These are phyloP conservation scores for Letharia columbiana DNA, from an alignment of 495 filamentous ascomycete genomes.

Conservation along the genomic window DNA sequence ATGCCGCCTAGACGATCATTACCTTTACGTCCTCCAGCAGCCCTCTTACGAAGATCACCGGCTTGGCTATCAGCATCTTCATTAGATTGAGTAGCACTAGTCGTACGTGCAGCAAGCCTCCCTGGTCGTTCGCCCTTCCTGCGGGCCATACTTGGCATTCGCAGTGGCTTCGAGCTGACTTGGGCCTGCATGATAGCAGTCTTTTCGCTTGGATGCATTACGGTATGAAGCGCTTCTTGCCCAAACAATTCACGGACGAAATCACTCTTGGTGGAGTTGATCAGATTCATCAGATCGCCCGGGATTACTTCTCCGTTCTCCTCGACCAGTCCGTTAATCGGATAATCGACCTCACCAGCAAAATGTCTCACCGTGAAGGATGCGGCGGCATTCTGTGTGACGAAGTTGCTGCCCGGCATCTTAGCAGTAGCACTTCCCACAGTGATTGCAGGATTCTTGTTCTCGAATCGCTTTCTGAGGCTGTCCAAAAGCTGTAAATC, in stretches of 20 bases:
- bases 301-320: constrained; percentile 95
- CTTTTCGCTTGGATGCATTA: constrained; percentile 83
- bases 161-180: constrained; percentile 85
- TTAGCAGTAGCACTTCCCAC: constrained; percentile 59
- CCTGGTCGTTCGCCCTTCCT: constrained; percentile 50
- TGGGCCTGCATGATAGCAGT: constrained; percentile 91
- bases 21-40: constrained; percentile 32
- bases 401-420: constrained; percentile 70
- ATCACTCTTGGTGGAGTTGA: constrained; percentile 75
- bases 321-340: constrained; percentile 73
- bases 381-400: constrained; percentile 64
- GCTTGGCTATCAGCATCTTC: constrained; percentile 46
- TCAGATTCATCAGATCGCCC: constrained; percentile 90
- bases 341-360: constrained; percentile 94
- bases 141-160: constrained; percentile 86
- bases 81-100: constrained; percentile 37
- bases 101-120: constrained; percentile 31
- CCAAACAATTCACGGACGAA: constrained; percentile 88
- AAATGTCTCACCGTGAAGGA: constrained; percentile 90
- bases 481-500: constrained; percentile 87
- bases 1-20: constrained; percentile 35
- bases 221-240: constrained; percentile 82
- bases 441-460: constrained; percentile 81
- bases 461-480: constrained; percentile 83
- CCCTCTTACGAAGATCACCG: constrained; percentile 33